Base-by-base conservation (phyloP, 148 eudicot species). In the Heliamphora exappendiculata region DNA sequence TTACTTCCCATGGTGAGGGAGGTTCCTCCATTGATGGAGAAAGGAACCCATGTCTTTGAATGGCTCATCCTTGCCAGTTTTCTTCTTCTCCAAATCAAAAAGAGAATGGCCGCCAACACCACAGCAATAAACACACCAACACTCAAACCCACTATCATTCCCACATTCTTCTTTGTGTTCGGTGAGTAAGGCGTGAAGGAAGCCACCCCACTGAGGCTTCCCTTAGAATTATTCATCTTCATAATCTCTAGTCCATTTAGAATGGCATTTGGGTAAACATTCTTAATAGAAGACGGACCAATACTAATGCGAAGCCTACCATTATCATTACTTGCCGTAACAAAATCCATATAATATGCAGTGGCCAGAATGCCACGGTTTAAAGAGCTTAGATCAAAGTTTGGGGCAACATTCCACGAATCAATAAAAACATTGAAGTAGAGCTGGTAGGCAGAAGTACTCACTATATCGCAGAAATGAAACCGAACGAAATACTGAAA, bases 401-500 rank as follows among this genome's bases (percentile, higher is more conserved):
- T 78, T 16, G 45, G 83, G 51, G 73, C 75, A 59, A 85, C 99
- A 63, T n/a, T 67, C 82, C 73, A 84, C 3, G 89, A 74, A 76
- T 88, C 82, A 24, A 91, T 51, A 51, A 84, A 95, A 55, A 91
- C 89, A 82, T 88, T 83, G 75, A 95, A 95, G 71, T 86, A 84
- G 55, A 93, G 83, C 57, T 81, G 76, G 42, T 81, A 76, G 67
- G 89, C 33, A 72, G 85, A 20, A 4, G 26, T 57, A 72, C 96
- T 95, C 66, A 87, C 93, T 14, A 95, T 87, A 69, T 95, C 99
- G 75, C 99, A 95, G 66, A 83, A 93, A 84, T 95, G 99, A 72
- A 91, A 83, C 60, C 99, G 89, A 62, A 95, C 84, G 17, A 95
- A 80, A 84, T 95, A 95, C 81, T 83, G 91, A 85, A 87, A 95